These are phyloP conservation scores for Endocalyx cinctus DNA, from an alignment of 2,329 filamentous ascomycete species.

Conservation along the genomic window DNA sequence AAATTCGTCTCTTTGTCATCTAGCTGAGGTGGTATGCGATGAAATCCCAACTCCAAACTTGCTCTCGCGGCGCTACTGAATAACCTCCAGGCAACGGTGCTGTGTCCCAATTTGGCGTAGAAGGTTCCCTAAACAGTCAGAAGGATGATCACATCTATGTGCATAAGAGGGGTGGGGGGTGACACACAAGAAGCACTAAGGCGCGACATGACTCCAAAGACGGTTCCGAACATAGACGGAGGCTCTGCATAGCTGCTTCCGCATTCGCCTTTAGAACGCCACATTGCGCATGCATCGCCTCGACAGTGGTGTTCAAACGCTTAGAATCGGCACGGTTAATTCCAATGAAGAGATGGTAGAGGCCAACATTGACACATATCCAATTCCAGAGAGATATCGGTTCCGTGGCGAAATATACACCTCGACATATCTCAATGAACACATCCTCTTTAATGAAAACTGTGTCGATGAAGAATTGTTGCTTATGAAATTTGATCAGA, in stretches of 20 bases:
- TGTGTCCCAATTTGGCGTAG: slow-evolving; percentile 22
- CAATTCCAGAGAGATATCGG: slow-evolving; percentile 22
- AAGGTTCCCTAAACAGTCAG: slow-evolving; percentile 18
- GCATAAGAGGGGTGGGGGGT: too few species aligned
- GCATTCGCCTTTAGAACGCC: slow-evolving; percentile 15
- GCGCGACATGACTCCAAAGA: slow-evolving; percentile 21
- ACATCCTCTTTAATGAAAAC: slow-evolving; percentile 19
- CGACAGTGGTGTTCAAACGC: slow-evolving; percentile 11
- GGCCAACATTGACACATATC: slow-evolving; percentile 23
- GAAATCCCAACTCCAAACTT: slow-evolving; percentile 22
- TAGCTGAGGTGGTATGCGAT: slow-evolving; percentile 15
- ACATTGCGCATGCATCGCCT: slow-evolving; percentile 8
- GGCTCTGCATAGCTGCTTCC: slow-evolving; percentile 20
- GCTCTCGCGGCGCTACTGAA: slow-evolving; percentile 20
- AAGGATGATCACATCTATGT: background rate
- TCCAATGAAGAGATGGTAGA: slow-evolving; percentile 19
- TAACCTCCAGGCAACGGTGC: slow-evolving; percentile 23
- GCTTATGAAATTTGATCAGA: slow-evolving; percentile 17
- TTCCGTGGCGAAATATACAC: slow-evolving; percentile 24
- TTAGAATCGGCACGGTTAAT: slow-evolving; percentile 5
- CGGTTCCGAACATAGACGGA: slow-evolving; percentile 23
- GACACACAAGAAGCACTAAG: slow-evolving; percentile 21
- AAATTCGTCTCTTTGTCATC: slow-evolving; percentile 1
- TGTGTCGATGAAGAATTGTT: slow-evolving; percentile 23
- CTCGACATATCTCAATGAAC: slow-evolving; percentile 21